Conservation (phyloP, 805 yeast species). For the Komagataella populi region DNA sequence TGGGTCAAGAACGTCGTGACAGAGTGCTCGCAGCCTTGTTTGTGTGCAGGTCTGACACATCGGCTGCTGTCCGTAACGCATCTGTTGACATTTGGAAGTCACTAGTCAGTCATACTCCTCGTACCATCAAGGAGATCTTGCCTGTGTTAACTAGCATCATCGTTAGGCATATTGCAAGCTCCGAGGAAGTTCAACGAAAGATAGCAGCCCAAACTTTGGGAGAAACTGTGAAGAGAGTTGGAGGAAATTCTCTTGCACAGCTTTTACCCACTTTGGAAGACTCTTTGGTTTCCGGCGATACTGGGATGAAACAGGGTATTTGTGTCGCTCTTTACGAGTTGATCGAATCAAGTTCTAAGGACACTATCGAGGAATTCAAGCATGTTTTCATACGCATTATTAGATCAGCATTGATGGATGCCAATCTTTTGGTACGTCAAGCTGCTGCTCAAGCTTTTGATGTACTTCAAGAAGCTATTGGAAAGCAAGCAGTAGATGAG, state of each 20-base stretch:
- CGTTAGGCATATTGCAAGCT: slow-evolving; percentile 72
- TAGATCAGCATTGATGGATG: slow-evolving; percentile 67
- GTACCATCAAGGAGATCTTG: slow-evolving; percentile 82
- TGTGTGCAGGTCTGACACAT: slow-evolving; percentile 85
- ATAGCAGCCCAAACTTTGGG: slow-evolving; percentile 92
- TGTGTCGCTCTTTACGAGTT: slow-evolving; percentile 88
- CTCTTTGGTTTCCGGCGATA: slow-evolving; percentile 43
- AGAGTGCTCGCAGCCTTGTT: slow-evolving; percentile 75
- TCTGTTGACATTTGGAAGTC: slow-evolving; percentile 96
- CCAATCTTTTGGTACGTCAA: slow-evolving; percentile 61
- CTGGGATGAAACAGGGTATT: slow-evolving; percentile 91
- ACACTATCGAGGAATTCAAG: slow-evolving; percentile 51
- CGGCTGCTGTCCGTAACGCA: slow-evolving; percentile 77
- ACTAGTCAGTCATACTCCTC: slow-evolving; percentile 89
- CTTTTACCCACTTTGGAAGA: slow-evolving; percentile 74
- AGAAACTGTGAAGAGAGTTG: slow-evolving; percentile 89
- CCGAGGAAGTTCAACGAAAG: slow-evolving; percentile 63
- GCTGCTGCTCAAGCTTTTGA: slow-evolving; percentile 91
- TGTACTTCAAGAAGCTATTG: slow-evolving; percentile 67
- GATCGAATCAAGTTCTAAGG: slow-evolving; percentile 56
- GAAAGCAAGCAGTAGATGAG: slow-evolving; percentile 78
- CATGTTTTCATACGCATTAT: slow-evolving; percentile 59
- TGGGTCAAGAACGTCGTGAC: slow-evolving; percentile 85
- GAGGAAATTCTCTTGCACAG: slow-evolving; percentile 73
- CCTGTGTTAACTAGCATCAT: slow-evolving; percentile 73